Conservation (phyloP, 2,329 filamentous ascomycete genomes). For the Alternaria sp. region DNA sequence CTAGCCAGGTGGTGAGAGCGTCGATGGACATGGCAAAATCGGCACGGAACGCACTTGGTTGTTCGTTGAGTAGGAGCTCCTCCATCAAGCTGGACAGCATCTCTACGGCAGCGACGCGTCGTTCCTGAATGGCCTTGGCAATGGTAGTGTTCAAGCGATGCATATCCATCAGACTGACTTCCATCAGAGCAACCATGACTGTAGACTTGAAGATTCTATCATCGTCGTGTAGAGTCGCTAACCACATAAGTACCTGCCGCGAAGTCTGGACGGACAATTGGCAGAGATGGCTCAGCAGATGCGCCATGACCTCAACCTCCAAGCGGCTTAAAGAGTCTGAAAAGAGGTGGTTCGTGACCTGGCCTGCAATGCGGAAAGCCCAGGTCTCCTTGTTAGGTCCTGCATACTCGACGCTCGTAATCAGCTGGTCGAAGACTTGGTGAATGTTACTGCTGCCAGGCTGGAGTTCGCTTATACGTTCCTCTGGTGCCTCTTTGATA, state of each 20-base stretch:
- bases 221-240: constrained; percentile 63
- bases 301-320: constrained; percentile 70
- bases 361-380: constrained; percentile 64
- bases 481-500: constrained; percentile 65
- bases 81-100: constrained; percentile 84
- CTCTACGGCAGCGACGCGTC: constrained; percentile 75
- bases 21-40: constrained; percentile 87
- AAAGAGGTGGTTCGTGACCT: constrained; percentile 66
- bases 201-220: constrained; percentile 68
- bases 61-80: constrained; percentile 78
- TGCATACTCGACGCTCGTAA: constrained; percentile 63
- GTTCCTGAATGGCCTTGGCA: constrained; percentile 74
- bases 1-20: constrained; percentile 81
- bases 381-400: constrained; percentile 64
- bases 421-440: constrained; percentile 65
- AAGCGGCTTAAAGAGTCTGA: constrained; percentile 63
- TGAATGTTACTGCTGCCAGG: constrained; percentile 62
- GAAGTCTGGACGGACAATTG: constrained; percentile 66
- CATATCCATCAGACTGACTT: constrained; percentile 67
- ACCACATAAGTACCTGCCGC: constrained; percentile 61
- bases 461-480: constrained; percentile 65
- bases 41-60: constrained; percentile 78
- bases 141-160: constrained; percentile 69
- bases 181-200: constrained; percentile 68
- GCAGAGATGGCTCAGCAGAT: constrained; percentile 69